Evolutionary conservation across 441 rosid species (phyloP).

Genomic region (Eruca vesicaria): DNA sequence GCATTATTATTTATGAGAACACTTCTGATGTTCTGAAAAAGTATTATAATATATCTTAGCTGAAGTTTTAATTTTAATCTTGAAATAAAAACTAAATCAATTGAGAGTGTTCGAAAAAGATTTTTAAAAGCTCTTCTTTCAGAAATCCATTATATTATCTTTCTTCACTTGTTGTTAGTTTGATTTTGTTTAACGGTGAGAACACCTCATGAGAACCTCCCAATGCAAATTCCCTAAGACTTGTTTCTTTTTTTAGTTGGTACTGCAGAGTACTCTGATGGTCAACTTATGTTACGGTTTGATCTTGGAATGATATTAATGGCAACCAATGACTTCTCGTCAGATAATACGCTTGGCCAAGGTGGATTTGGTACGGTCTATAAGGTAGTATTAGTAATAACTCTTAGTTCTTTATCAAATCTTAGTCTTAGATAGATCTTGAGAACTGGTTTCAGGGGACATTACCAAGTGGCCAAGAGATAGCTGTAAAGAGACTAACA

Average conservation of each 20-base stretch:
- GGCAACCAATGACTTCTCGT: background rate
- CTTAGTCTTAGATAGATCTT: too few species aligned
- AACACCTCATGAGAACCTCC: background rate
- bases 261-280: background rate
- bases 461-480: too few species aligned
- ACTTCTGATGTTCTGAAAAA: background rate
- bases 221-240: background rate
- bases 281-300: background rate
- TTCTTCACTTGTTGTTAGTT: background rate
- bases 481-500: too few species aligned
- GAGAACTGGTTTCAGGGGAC: too few species aligned
- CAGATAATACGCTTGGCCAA: background rate
- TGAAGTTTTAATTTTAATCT: too few species aligned
- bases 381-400: background rate
- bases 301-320: background rate
- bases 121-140: too few species aligned
- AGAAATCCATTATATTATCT: too few species aligned
- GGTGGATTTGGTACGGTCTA: background rate
- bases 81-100: too few species aligned
- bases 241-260: background rate
- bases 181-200: background rate
- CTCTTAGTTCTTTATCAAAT: too few species aligned
- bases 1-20: background rate
- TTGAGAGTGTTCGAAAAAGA: background rate
- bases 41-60: too few species aligned